Evolutionary conservation across 176 grass and related monocot genomes (phyloP), one percentile per base, ranked within the genome.

Genomic region (Panicum miliaceum): DNA sequence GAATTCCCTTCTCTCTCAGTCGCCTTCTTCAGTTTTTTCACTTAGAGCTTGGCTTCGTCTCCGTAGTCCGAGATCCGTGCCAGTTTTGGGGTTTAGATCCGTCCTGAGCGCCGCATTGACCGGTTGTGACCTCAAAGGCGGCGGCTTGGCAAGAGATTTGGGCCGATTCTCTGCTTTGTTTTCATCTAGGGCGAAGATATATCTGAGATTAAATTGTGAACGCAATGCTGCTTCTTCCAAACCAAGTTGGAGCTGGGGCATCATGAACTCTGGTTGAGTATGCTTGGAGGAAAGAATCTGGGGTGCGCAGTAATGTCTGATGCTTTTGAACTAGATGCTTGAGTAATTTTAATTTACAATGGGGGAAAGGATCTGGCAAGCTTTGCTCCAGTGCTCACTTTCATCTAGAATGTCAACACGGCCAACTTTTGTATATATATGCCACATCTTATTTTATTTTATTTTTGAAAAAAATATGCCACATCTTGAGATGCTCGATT

Each of bases 41-140:
- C 43, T 22, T 8, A 20, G 15, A 48, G 16, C 41, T 59, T 5
- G 1, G 7, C 9, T 52, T 23, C 15, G 19, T 20, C 5, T 6
- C 7, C 25, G 11, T 57, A 22, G 12, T 23, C 64, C 20, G 78
- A 84, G 82, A 84, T 89, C 87, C 81, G 68, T n/a, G 48, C 45
- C 47, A 20, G 45, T 1, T 42, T 32, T 12, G 54, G 22, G 4
- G 25, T 12, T 25, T 27, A 84, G 86, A 88, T 78, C 74, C 58
- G 76, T 8, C 47, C 42, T 41, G 18, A 8, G 1, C n/a, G 15
- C 86, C 35, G 76, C 81, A 80, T 89, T 80, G 81, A 11, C 29
- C 71, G 8, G 14, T 22, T 23, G 60, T 19, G n/a, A 20, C 71
- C 11, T 18, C 4, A 40, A 18, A 20, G 85, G 40, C 1, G 36